These are phyloP conservation scores for Phytophthora citricola DNA, from an alignment of 352 stramenopile species.

Conservation along the genomic window DNA sequence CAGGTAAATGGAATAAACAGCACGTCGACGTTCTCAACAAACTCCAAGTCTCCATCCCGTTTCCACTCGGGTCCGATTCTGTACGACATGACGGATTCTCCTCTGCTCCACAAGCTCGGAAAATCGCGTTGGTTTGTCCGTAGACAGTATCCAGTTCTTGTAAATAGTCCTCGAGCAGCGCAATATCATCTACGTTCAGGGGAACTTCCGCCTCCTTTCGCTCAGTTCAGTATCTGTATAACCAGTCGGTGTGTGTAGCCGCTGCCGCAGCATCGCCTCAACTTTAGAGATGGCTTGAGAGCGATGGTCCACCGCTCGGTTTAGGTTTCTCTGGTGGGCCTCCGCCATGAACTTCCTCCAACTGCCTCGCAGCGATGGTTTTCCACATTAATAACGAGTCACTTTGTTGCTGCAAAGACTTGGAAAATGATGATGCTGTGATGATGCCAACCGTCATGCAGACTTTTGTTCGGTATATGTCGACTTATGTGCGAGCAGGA, in stretches of 20 bases:
- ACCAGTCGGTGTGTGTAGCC: too few relatives aligned
- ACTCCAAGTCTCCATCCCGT: constrained; percentile 16
- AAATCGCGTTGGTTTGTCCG: constrained; percentile 14
- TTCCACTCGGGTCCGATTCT: constrained; percentile 3
- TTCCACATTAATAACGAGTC: constrained; percentile 8
- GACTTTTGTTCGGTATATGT: too few relatives aligned
- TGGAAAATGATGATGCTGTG: background rate
- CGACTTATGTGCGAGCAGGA: background rate
- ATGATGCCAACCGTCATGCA: too few relatives aligned
- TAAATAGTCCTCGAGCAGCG: constrained; percentile 28
- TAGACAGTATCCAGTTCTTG: constrained; percentile 28
- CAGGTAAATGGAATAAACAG: constrained; percentile 18
- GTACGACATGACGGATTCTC: constrained; percentile 3
- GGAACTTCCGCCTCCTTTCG: background rate
- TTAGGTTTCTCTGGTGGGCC: constrained; percentile 12
- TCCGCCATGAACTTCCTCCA: constrained; percentile 17
- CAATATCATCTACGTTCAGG: constrained; percentile 6
- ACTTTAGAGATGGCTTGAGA: constrained; percentile 10
- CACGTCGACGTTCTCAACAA: constrained; percentile 27
- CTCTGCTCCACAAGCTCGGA: constrained; percentile 16
- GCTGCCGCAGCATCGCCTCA: background rate
- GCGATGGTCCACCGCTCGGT: constrained; percentile 3
- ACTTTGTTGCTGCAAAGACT: background rate
- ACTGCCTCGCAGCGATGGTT: constrained; percentile 18
- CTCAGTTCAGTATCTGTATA: background rate